Percentiles rank a stretch among this genome's conserved stretches.
phyloP scores from a whole-genome alignment of 2,329 filamentous ascomycete species.

The Aspergillaceae sp. region DNA sequence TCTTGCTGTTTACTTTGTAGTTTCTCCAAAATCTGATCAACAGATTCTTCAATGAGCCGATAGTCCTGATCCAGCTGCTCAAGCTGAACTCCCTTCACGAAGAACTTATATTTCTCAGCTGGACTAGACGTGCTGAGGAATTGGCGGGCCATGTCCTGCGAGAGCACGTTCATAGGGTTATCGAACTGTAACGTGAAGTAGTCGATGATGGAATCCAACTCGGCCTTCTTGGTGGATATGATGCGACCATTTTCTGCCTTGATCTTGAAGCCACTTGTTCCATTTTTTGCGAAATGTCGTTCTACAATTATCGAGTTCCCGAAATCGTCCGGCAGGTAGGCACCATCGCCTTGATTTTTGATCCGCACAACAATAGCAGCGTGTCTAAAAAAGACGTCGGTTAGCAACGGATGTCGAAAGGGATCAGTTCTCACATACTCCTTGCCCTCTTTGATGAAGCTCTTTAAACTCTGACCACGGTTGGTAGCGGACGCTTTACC shows the following conservation, averaged over 20 bases:
- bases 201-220: slow-evolving; percentile 88
- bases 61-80: slow-evolving; percentile 91
- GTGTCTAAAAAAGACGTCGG: slow-evolving; percentile 23
- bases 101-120: slow-evolving; percentile 88
- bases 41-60: slow-evolving; percentile 66
- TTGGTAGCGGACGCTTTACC: slow-evolving; percentile 91
- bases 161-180: slow-evolving; percentile 91
- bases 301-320: slow-evolving; percentile 85
- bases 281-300: slow-evolving; percentile 68
- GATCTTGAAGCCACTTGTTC: slow-evolving; percentile 75
- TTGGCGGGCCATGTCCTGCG: slow-evolving; percentile 87
- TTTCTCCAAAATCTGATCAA: slow-evolving; percentile 63
- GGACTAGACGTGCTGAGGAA: slow-evolving; percentile 82
- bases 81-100: slow-evolving; percentile 86
- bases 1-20: slow-evolving; percentile 55
- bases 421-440: slow-evolving; percentile 47
- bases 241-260: slow-evolving; percentile 62
- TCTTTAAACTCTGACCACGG: slow-evolving; percentile 79
- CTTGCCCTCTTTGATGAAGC: slow-evolving; percentile 79
- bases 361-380: slow-evolving; percentile 70
- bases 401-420: slow-evolving; percentile 4
- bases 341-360: slow-evolving; percentile 80
- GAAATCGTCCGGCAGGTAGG: slow-evolving; percentile 74
- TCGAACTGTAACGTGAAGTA: slow-evolving; percentile 91
- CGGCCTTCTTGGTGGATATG: slow-evolving; percentile 73